Base-by-base conservation (phyloP, 352 stramenopile species). In the Phytophthora sp. region DNA sequence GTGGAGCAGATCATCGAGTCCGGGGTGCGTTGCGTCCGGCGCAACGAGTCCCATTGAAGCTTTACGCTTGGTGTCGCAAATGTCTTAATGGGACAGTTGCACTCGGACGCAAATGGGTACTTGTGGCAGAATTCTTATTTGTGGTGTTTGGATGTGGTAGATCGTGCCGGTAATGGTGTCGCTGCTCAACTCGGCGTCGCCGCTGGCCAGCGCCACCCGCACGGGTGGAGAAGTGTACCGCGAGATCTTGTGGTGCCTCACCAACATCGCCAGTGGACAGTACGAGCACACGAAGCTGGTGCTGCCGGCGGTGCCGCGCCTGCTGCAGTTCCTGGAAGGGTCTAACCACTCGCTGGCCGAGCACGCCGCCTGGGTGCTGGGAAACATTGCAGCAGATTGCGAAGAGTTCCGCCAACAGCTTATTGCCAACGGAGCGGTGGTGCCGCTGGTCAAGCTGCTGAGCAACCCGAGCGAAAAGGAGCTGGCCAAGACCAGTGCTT, bases 341-440 rank as follows among this genome's bases (percentile, higher is more conserved):
- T 57, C 76, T 7, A 92, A 84, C 59, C 27, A 56, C 20, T 75
- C 76, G 20, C 74, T 96, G 10, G 80, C 82, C 10, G 87, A 94
- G 61, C 82, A 93, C 35, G 77, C 87, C 1, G 85, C 85, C 8
- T 96, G 85, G 84, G 84, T 89, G 28, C 55, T 96, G 18, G 87
- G 87, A 26, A 96, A 96, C 62, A 94, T 96, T 54, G 87, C 85
- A 1, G 87, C 84, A 21, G 87, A 96, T 66, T 92, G 85, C 28
- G 81, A 94, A 28, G 81, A 92, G 62, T 92, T 94, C 41, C 82
- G 87, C n/a, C 82, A 94, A 54, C 67, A 89, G 30, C 76, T 96
- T 15, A 90, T 91, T 45, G 72, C 74, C 18, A 81, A 77, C 46
- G 84, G 84, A 44, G 75, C 79, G 1, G 72, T 92, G 23, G 28